Conservation (phyloP, 2,329 filamentous ascomycete genomes). For the Sporothrix dimorphospora region DNA sequence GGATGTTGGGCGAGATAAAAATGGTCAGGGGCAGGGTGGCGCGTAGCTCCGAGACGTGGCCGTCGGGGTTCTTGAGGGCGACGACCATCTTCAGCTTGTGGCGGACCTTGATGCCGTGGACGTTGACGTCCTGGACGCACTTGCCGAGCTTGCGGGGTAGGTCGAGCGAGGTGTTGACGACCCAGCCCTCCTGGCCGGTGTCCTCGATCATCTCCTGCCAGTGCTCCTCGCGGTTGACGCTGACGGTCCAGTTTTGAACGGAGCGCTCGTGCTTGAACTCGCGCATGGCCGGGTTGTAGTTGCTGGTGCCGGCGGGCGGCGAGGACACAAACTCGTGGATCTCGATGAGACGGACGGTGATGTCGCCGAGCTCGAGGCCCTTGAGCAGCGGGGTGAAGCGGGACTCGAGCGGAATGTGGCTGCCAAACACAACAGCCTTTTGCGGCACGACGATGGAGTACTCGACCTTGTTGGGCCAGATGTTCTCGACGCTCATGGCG, state of each 20-base stretch:
- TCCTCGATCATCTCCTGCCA: conserved; percentile 72
- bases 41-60: conserved; percentile 89
- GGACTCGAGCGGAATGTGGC: conserved; percentile 81
- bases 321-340: conserved; percentile 58
- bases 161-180: conserved; percentile 63
- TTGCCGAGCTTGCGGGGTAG: conserved; percentile 80
- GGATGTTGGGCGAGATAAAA: conserved; percentile 93
- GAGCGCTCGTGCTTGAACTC: conserved; percentile 67
- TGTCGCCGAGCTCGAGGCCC: conserved; percentile 80
- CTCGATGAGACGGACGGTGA: conserved; percentile 81
- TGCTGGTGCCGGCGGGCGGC: conserved; percentile 55
- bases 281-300: conserved; percentile 51
- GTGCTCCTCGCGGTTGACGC: conserved; percentile 61
- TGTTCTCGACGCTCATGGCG: conserved; percentile 93
- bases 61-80: conserved; percentile 91
- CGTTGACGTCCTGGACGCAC: conserved; percentile 88
- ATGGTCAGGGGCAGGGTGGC: conserved; percentile 89
- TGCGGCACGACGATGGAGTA: conserved; percentile 93
- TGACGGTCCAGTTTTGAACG: conserved; percentile 62
- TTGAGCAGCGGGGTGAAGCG: conserved; percentile 87
- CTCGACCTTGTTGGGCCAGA: conserved; percentile 97
- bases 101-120: conserved; percentile 84
- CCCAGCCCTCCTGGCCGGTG: conserved; percentile 67
- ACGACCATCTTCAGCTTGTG: conserved; percentile 93
- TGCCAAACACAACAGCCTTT: conserved; percentile 93